phyloP scores from a whole-genome alignment of 169 alveolate species.

The Theileria parva region DNA sequence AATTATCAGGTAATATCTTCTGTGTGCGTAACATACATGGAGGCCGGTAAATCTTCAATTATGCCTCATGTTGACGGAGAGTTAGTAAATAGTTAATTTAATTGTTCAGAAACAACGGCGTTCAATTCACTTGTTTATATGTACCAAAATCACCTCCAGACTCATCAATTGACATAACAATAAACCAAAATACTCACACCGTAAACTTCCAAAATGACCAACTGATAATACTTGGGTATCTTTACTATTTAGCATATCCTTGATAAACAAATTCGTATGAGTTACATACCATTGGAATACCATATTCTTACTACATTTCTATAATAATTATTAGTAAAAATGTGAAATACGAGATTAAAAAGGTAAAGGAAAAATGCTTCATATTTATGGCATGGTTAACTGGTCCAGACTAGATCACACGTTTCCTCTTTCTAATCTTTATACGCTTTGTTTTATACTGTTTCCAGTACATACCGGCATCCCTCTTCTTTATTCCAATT shows the following conservation, averaged over 20 bases:
- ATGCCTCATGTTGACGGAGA: constrained; percentile 27
- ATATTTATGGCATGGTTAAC: constrained; percentile 50
- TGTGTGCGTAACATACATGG: constrained; percentile 37
- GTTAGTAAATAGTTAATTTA: not conserved
- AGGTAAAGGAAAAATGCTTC: constrained; percentile 22
- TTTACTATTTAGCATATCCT: not conserved
- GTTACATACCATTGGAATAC: not conserved
- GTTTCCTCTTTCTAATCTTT: constrained; percentile 70
- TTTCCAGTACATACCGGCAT: constrained; percentile 79
- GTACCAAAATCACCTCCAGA: constrained; percentile 16
- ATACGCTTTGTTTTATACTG: constrained; percentile 72
- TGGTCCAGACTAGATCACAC: constrained; percentile 69
- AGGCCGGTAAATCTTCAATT: constrained; percentile 23
- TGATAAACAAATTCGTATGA: no score
- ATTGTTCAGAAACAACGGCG: constrained; percentile 28
- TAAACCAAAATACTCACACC: not conserved
- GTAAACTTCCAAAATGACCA: constrained; percentile 26
- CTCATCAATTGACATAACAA: not conserved
- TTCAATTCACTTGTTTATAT: constrained; percentile 42
- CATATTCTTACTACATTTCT: not conserved
- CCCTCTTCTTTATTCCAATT: constrained; percentile 74
- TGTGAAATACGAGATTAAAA: constrained; percentile 38
- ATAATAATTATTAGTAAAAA: constrained; percentile 10
- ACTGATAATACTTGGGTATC: constrained; percentile 41
- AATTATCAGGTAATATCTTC: constrained; percentile 35